These are phyloP conservation scores for Linum trigynum DNA, from an alignment of 345 rosid species.

Conservation along the genomic window DNA sequence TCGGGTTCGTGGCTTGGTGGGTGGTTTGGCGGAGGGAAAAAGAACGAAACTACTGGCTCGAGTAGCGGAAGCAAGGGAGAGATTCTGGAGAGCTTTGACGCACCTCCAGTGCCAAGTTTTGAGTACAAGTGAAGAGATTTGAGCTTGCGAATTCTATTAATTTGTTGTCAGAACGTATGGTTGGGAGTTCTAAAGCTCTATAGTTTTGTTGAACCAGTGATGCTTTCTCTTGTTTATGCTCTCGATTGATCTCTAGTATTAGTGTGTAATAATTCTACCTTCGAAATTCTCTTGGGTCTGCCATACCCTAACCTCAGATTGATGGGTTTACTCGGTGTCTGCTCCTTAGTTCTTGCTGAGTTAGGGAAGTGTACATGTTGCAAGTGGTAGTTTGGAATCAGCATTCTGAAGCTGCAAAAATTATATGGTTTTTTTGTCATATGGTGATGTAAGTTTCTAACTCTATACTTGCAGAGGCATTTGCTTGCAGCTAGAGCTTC, in stretches of 20 bases:
- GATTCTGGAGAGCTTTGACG: conserved; percentile 72
- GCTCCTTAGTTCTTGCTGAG: neutral
- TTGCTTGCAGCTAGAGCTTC: no score
- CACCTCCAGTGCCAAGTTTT: conserved; percentile 64
- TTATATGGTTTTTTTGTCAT: no score
- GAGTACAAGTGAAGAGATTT: conserved; percentile 41
- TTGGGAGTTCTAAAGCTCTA: neutral
- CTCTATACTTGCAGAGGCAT: no score
- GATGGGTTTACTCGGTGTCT: neutral
- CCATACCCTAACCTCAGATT: neutral
- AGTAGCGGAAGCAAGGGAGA: conserved; percentile 42
- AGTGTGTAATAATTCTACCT: neutral
- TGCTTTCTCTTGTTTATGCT: neutral
- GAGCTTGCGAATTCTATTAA: neutral
- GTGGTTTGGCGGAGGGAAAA: conserved; percentile 41
- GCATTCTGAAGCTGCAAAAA: neutral
- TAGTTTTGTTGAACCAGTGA: neutral
- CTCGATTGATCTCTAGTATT: neutral
- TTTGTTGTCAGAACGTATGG: conserved; percentile 4
- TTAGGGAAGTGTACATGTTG: neutral
- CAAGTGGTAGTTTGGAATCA: no score
- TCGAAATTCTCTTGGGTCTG: neutral
- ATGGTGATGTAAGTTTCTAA: no score
- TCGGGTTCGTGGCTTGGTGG: conserved; percentile 51
- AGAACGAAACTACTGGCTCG: conserved; percentile 25